Base-by-base conservation (phyloP, 1,284 basidiomycete genomes). In the Trametes sp. region DNA sequence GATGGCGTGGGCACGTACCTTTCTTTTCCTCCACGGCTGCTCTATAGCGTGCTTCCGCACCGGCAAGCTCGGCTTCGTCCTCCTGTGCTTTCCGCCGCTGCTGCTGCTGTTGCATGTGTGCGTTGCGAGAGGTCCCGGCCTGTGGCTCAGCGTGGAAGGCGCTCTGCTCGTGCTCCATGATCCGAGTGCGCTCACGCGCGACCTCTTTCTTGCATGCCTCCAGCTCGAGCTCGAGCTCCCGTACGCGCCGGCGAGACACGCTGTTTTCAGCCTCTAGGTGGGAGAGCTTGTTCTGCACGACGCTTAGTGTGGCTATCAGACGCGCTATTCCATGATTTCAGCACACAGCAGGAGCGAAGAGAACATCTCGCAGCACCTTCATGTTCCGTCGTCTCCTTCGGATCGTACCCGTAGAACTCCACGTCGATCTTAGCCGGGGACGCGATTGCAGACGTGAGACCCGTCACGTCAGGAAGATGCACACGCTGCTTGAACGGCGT, bases 1-100 rank as follows among this genome's bases (percentile, higher is more conserved):
- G n/a, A n/a, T n/a, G n/a, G n/a, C n/a, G n/a, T n/a, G n/a, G n/a
- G n/a, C n/a, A 57, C 78, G 57, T 57, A 94, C 94, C 91, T 81
- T 92, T 92, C 77, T 95, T 95, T 73, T 94, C 93, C 65, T 91
- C 88, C 0, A 94, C 87, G 7, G 86, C 90, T 68, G 92, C 88
- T 56, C 82, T 82, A 70, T 93, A 93, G 49, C 88, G 68, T 16
- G 67, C 67, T 45, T 73, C 66, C 21, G 69, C 70, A 13, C 65
- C 67, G 13, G 62, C 63, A 26, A 62, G 56, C n/a, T 65, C 64
- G 4, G 72, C 65, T 26, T 67, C 66, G 35, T 72, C 66, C 19
- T 67, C 66, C n/a, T 50, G 64, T 24, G 53, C 64, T 57, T 64
- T 64, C 54, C 52, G 55, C 55, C 64, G 62, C 61, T 63, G 52